Percentiles rank a stretch among this genome's conserved stretches.
These are phyloP conservation scores for Corinectria fuckeliana DNA, from an alignment of 2,329 filamentous ascomycete genomes.

Conservation along the genomic window DNA sequence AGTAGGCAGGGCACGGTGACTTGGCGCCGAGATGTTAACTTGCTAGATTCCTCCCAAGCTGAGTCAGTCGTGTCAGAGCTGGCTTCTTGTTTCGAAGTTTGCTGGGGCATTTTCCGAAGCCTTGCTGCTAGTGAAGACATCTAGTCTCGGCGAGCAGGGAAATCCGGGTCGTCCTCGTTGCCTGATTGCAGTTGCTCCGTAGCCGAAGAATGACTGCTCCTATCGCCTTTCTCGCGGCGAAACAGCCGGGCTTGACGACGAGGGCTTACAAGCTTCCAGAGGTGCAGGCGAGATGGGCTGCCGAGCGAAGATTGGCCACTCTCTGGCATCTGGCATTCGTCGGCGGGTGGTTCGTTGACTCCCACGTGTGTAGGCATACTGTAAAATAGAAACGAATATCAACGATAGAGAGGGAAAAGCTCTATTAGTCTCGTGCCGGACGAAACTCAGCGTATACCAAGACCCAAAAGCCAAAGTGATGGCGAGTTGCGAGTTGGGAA, in stretches of 20 bases:
- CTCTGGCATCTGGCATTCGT: neutral
- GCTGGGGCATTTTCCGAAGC: neutral
- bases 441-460: neutral
- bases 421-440: neutral
- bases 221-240: neutral
- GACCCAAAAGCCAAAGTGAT: neutral
- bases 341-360: neutral
- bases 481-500: neutral
- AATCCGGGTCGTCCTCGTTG: neutral
- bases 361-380: neutral
- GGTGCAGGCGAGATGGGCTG: neutral
- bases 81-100: neutral
- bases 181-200: neutral
- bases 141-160: neutral
- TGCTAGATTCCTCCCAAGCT: neutral
- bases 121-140: neutral
- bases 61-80: neutral
- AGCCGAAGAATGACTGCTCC: neutral
- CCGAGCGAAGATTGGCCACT: neutral
- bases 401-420: neutral
- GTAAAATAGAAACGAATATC: neutral
- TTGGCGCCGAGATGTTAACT: neutral
- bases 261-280: constrained; percentile 3
- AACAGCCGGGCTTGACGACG: neutral
- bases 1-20: neutral